Base-by-base conservation (phyloP, 2,329 filamentous ascomycete species). In the Fusarium subglutinans region DNA sequence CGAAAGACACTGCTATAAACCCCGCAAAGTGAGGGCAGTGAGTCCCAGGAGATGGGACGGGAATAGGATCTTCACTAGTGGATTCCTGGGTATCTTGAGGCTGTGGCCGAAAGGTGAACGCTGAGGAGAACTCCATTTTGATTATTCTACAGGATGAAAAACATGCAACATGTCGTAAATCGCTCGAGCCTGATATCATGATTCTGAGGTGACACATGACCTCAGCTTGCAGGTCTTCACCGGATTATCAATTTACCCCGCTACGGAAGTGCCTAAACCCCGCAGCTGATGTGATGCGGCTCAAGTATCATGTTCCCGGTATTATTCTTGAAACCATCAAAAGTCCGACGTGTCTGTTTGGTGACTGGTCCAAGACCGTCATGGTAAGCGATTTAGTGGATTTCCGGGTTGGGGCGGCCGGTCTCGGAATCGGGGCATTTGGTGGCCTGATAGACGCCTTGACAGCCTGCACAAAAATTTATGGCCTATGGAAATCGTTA, bases 221-320 rank as follows among this genome's bases (percentile, higher is more conserved):
- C 54, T 41, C 33, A 33, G n/a, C 41, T 20, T 45, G 55, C 54
- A 60, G 37, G 41, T 26, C 9, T 60, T 63, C n/a, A 28, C 35
- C 60, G 41, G 60, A 63, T 60, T 63, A 63, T 63, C 30, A 60
- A 60, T 63, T 60, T n/a, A 48, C 54, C 60, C 60, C 28, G 26
- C 28, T 12, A 47, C 2, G 18, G 26, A 26, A 20, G 3, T 38
- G 26, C 22, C 12, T 47, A 26, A 30, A 63, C 60, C 60, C 60
- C 60, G 60, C 60, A 63, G 26, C n/a, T 35, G 33, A 59, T 59
- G 26, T 33, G n/a, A 33, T 40, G 14, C 30, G 5, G 15, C 37
- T 30, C 18, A 18, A 33, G 4, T 63, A 17, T 58, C 40, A 45
- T 22, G 17, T 59, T 15, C 12, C 33, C 18, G n/a, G 26, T 47